Conservation (phyloP, 1,139 yeast species). For the Lodderomyces metapsilosis region DNA sequence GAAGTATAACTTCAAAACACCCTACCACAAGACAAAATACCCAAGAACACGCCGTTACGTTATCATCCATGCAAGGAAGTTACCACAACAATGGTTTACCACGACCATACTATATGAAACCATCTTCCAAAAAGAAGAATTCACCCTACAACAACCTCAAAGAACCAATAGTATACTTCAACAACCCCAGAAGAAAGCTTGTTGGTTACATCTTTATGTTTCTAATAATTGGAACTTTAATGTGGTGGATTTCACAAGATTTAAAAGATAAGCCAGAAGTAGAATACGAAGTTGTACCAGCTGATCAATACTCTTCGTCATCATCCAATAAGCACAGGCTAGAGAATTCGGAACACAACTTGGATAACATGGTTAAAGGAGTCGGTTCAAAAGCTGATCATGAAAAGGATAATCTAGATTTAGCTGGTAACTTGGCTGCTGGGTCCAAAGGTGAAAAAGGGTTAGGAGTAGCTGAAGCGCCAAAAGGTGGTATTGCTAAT, state of each 20-base stretch:
- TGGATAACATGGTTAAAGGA: slow-evolving; percentile 15
- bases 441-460: slow-evolving; percentile 47
- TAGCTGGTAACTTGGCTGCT: slow-evolving; percentile 42
- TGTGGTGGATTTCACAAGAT: slow-evolving; percentile 40
- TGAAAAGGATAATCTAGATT: slow-evolving; percentile 22
- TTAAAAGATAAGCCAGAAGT: slow-evolving; percentile 30
- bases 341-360: slow-evolving; percentile 10
- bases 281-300: slow-evolving; percentile 28
- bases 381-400: slow-evolving; percentile 14
- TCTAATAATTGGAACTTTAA: slow-evolving; percentile 33
- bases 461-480: slow-evolving; percentile 44
- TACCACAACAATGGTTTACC: slow-evolving; percentile 46
- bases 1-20: too few species aligned
- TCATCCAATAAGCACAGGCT: slow-evolving; percentile 1
- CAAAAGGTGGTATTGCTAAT: slow-evolving; percentile 52
- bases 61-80: slow-evolving; percentile 41
- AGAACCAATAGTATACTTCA: slow-evolving; percentile 33
- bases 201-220: slow-evolving; percentile 40
- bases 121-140: slow-evolving; percentile 28
- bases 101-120: slow-evolving; percentile 51
- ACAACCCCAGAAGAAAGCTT: slow-evolving; percentile 36
- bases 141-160: slow-evolving; percentile 36
- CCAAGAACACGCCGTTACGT: too few species aligned
- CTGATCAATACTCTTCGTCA: slow-evolving; percentile 7
- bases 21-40: too few species aligned